Conservation (phyloP, 495 filamentous ascomycete species). For the Recurvomyces mirabilis region DNA sequence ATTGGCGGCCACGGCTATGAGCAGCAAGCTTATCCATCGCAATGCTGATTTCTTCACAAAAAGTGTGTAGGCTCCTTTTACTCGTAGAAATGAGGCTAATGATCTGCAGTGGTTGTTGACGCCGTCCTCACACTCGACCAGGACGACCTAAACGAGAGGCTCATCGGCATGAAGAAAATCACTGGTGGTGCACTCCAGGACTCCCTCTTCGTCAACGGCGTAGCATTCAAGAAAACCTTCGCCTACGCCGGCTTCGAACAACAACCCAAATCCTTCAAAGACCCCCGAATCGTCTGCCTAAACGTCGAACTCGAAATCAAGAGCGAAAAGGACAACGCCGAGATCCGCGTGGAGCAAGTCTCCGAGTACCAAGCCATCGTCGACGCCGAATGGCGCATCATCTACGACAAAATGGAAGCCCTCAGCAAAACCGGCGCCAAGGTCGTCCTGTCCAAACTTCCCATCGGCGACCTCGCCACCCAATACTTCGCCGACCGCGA, state of each 20-base stretch:
- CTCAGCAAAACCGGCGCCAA: constrained; percentile 86
- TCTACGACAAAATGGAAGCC: constrained; percentile 96
- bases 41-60: constrained; percentile 96
- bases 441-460: constrained; percentile 92
- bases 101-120: constrained; percentile 71
- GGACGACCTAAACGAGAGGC: constrained; percentile 91
- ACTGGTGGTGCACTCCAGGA: constrained; percentile 94
- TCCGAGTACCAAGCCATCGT: constrained; percentile 99
- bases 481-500: constrained; percentile 97
- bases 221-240: constrained; percentile 99
- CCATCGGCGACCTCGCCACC: constrained; percentile 93
- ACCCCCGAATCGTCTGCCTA: constrained; percentile 90
- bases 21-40: constrained; percentile 96
- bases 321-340: constrained; percentile 97
- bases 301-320: constrained; percentile 97
- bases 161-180: constrained; percentile 96
- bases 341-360: constrained; percentile 94
- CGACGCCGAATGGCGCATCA: constrained; percentile 99
- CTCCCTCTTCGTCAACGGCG: constrained; percentile 93
- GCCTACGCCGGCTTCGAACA: constrained; percentile 98
- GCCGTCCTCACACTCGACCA: constrained; percentile 95
- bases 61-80: constrained; percentile 64
- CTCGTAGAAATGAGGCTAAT: too few species aligned
- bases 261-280: constrained; percentile 87
- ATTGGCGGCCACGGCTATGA: constrained; percentile 95